Base-by-base conservation (phyloP, 306 rosid species). In the Trifolium repens region DNA sequence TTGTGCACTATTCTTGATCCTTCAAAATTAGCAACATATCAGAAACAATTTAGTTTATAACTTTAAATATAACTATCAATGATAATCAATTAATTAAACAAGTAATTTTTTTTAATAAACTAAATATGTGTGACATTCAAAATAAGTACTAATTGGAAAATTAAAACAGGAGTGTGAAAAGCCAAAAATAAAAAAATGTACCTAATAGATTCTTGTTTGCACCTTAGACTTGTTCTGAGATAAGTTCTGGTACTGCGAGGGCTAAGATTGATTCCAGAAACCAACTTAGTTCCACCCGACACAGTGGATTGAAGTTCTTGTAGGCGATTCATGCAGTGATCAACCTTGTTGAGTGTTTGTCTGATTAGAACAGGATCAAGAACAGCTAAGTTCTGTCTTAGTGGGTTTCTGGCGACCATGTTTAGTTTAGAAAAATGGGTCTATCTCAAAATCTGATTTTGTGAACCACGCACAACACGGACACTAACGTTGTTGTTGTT, bases 351-450 rank as follows among this genome's bases (percentile, higher is more conserved):
- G 37, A 96, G 81, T 1, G 96, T 96, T 80, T 96, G 96, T 77
- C 93, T 87, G 35, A 96, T 83, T 13, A 86, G 87, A 82, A 83
- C 65, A 34, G 99, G 98, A 70, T 89, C 78, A 17, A 96, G 90
- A 75, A 89, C 78, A 8, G 97, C 89, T 61, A 83, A 79, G 83
- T 50, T 90, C 42, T 85, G 91, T 78, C 82, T 89, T 30, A 85
- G 92, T 85, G 99, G 96, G 85, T 88, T 88, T 92, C 87, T 96
- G 0, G 99, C 93, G 22, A 96, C 98, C 99, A 96, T 61, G 9
- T 13, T 30, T 22, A 0, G 4, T 4, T 2, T 2, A 15, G 3
- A 2, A 2, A 26, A 26, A 26, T 32, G 35, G 35, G 35, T 5
- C 2, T 4, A 22, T 50, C 6, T 46, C 52, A 46, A 12, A 46